Evolutionary conservation across 2,329 filamentous ascomycete species (phyloP).

Genomic region (Epichloe sylvatica): DNA sequence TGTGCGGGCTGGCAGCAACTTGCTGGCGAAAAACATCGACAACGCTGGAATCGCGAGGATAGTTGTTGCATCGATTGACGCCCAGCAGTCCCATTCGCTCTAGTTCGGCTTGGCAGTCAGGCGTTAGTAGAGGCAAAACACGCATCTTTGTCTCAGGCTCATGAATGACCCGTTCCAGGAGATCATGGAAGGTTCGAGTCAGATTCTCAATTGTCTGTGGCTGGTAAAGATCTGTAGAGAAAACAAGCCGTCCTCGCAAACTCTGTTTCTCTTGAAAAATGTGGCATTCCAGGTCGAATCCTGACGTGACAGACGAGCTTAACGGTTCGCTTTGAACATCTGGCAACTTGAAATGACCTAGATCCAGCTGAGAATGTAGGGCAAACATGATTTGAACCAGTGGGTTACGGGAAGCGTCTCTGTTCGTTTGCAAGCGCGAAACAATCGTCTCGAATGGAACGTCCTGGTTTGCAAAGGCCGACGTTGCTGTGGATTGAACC

Average conservation of each 20-base stretch:
- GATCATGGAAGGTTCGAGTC: neutral
- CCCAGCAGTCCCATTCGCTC: slow-evolving; percentile 9
- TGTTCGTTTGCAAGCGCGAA: slow-evolving; percentile 4
- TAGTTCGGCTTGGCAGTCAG: slow-evolving; percentile 1
- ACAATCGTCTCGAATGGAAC: slow-evolving; percentile 10
- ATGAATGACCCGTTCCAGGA: slow-evolving; percentile 5
- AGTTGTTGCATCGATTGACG: slow-evolving; percentile 6
- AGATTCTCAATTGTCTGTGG: neutral
- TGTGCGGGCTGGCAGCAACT: slow-evolving; percentile 5
- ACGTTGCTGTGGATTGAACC: neutral
- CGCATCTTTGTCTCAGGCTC: slow-evolving; percentile 5
- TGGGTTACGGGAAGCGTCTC: slow-evolving; percentile 10
- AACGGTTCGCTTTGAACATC: slow-evolving; percentile 8
- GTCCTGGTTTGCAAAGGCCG: slow-evolving; percentile 9
- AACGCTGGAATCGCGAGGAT: slow-evolving; percentile 11
- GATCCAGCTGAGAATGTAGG: slow-evolving; percentile 11
- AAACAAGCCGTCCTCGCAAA: neutral
- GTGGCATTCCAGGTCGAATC: slow-evolving; percentile 12
- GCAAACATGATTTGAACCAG: slow-evolving; percentile 10
- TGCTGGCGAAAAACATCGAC: slow-evolving; percentile 14
- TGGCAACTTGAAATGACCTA: slow-evolving; percentile 9
- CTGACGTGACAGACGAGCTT: neutral
- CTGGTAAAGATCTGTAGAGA: neutral
- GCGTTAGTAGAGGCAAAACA: neutral
- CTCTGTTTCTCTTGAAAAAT: neutral